Evolutionary conservation across 768 basidiomycete genomes (phyloP).

Genomic region (Amanita jacksonii): DNA sequence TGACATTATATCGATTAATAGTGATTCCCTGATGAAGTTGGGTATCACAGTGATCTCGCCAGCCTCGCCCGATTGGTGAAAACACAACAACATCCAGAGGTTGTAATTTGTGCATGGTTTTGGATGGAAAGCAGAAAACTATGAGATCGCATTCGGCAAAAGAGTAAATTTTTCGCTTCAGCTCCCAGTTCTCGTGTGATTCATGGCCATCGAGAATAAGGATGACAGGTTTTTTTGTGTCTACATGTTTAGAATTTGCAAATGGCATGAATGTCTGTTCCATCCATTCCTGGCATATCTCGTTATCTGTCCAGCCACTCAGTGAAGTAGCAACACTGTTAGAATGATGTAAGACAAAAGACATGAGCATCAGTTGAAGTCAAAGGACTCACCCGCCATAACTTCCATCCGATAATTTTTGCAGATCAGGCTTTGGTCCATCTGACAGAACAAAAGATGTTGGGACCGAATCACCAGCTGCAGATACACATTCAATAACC

Average conservation of each 20-base stretch:
- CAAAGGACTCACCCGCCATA: conserved; percentile 28
- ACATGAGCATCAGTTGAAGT: conserved; percentile 27
- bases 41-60: conserved; percentile 19
- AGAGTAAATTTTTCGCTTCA: conserved; percentile 21
- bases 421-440: conserved; percentile 13
- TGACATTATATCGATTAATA: conserved; percentile 17
- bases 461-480: conserved; percentile 22
- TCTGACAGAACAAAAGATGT: conserved; percentile 10
- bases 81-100: conserved; percentile 38
- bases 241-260: conserved; percentile 12
- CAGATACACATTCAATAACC: conserved; percentile 28
- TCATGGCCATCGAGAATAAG: conserved; percentile 36
- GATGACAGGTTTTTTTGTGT: conserved; percentile 22
- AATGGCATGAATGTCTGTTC: conserved; percentile 27
- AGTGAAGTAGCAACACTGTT: no score
- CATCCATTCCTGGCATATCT: conserved; percentile 26
- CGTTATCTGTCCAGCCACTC: no score
- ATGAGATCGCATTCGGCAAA: conserved; percentile 24
- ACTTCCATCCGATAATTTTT: conserved; percentile 14
- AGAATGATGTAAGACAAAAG: no score
- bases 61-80: conserved; percentile 21
- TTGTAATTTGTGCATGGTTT: conserved; percentile 15
- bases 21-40: conserved; percentile 13
- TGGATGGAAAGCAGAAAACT: conserved; percentile 11
- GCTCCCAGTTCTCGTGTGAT: conserved; percentile 26